Conservation (phyloP, 225 moss, liverwort and hornwort species). For the Sphagnum tenellum region DNA sequence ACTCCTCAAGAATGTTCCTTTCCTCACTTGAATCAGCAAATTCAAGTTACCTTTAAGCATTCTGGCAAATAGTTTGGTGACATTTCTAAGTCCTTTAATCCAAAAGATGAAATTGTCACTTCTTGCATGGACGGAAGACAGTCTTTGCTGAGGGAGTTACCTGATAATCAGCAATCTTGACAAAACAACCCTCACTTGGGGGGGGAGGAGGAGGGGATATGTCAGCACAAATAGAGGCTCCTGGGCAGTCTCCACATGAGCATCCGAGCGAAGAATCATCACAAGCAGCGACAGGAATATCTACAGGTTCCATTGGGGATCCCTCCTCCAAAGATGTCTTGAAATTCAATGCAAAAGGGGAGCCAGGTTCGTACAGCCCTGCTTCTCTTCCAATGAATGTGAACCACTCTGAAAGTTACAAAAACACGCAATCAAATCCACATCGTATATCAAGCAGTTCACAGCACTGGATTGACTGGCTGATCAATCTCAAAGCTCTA, state of each 20-base stretch:
- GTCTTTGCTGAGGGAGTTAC: conserved; percentile 11
- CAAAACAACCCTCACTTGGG: conserved; percentile 45
- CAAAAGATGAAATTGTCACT: too few relatives aligned
- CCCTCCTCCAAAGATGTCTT: conserved; percentile 38
- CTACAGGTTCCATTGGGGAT: conserved; percentile 44
- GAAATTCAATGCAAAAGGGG: conserved; percentile 73
- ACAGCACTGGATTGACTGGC: too few relatives aligned
- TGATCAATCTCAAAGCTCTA: too few relatives aligned
- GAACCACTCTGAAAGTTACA: conserved; percentile 68
- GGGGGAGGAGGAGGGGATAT: conserved; percentile 63
- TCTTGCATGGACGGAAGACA: too few relatives aligned
- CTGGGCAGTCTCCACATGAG: conserved; percentile 97
- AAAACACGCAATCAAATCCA: too few relatives aligned
- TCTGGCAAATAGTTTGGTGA: too few relatives aligned
- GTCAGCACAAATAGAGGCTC: conserved; percentile 62
- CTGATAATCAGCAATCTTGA: conserved; percentile 55
- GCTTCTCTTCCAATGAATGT: conserved; percentile 81
- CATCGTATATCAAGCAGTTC: too few relatives aligned
- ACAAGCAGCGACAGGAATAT: conserved; percentile 58
- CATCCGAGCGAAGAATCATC: conserved; percentile 85
- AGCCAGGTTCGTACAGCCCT: conserved; percentile 62
- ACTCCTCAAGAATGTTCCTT: too few relatives aligned
- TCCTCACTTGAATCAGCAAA: too few relatives aligned
- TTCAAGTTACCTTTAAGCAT: too few relatives aligned
- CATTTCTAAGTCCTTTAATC: too few relatives aligned